Evolutionary conservation across 805 yeast species (phyloP), one percentile per base, ranked within the genome.

Genomic region (Kregervanrija delftensis): DNA sequence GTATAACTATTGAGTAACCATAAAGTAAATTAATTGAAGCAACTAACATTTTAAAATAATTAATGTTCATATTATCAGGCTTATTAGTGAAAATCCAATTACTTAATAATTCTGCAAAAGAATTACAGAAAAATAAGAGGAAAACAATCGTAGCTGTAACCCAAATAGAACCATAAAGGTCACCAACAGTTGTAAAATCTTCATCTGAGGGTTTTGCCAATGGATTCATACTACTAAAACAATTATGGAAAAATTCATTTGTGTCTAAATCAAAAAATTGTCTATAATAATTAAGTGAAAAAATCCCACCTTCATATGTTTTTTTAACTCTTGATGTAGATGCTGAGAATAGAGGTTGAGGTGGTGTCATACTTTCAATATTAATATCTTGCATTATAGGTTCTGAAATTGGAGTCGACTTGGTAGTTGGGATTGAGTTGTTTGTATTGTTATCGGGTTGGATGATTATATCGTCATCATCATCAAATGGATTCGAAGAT

Each of bases 151-250:
- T 83, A 0, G 89, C 88, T 11, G 91, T 85, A 37, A 90, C 80
- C 98, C 98, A 90, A 14, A 88, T 68, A 8, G 95, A 84, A 0
- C 96, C 96, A 61, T 88, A 91, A 43, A 90, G 65, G 56, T 90
- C 98, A 3, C 83, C 77, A 43, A 51, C 46, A 12, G 71, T 69
- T 35, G 71, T 69, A 68, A 52, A 68, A 52, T 49, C 64, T 16
- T 55, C 71, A 32, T 61, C 68, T 11, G 53, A 37, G 9, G 61
- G 57, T 12, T 55, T 49, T 51, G 64, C 56, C 35, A 72, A 51
- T 13, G 90, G 85, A 53, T 84, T 82, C 35, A 82, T 50, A 0
- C 89, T 78, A 45, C 69, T 58, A 17, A 68, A 57, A 45, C 83
- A 70, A 46, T 85, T 77, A 13, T 49, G 53, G 39, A 76, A 58